phyloP scores from a whole-genome alignment of 805 yeast genomes.

The Teunomyces cretensis region DNA sequence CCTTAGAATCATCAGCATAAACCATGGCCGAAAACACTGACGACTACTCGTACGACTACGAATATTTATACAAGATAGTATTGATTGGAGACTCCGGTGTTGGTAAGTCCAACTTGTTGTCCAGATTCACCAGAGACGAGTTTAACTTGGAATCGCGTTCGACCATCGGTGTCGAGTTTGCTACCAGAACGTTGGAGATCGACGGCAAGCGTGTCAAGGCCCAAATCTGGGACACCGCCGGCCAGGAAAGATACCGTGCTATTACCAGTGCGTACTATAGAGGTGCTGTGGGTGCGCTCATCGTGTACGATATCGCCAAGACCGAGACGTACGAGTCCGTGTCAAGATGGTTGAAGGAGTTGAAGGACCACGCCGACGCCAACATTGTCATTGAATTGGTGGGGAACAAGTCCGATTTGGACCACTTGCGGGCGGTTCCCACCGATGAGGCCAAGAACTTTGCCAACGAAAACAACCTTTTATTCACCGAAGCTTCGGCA shows the following conservation, averaged over 20 bases:
- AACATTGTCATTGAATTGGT: slow-evolving; percentile 93
- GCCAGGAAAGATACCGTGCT: slow-evolving; percentile 97
- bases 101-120: slow-evolving; percentile 90
- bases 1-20: background rate
- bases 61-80: slow-evolving; percentile 91
- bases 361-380: slow-evolving; percentile 89
- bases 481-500: slow-evolving; percentile 96
- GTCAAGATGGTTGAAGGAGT: slow-evolving; percentile 85
- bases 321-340: slow-evolving; percentile 83
- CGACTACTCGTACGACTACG: slow-evolving; percentile 67
- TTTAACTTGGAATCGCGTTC: slow-evolving; percentile 92
- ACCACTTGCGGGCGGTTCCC: slow-evolving; percentile 92
- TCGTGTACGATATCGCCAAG: slow-evolving; percentile 93
- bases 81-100: slow-evolving; percentile 97
- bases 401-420: slow-evolving; percentile 89
- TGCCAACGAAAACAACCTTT: slow-evolving; percentile 86
- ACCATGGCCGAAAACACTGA: slow-evolving; percentile 42
- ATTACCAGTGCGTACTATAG: slow-evolving; percentile 96
- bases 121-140: slow-evolving; percentile 93
- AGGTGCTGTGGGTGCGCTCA: slow-evolving; percentile 97
- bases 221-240: slow-evolving; percentile 98
- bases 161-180: slow-evolving; percentile 97
- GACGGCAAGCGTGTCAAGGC: slow-evolving; percentile 84
- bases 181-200: slow-evolving; percentile 88
- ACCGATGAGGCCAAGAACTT: slow-evolving; percentile 96